Evolutionary conservation across 1,139 yeast species (phyloP), one percentile per base, ranked within the genome.

Genomic region (Sugiyamaella pinicola): DNA sequence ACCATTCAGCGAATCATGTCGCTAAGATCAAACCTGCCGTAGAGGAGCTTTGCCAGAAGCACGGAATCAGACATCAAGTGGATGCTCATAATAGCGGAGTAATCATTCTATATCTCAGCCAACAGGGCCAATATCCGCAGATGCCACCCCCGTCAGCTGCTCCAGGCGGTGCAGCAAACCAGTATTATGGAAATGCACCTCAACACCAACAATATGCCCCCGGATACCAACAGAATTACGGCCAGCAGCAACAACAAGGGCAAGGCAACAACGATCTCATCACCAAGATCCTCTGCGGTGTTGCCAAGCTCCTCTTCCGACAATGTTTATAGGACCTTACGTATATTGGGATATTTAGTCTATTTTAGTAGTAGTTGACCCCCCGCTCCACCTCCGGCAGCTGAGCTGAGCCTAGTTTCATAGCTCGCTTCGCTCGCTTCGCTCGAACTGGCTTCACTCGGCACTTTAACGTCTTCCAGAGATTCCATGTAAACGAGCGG

Each of bases 21-120:
- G 93, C 96, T 48, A 91, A 90, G 69, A 72, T 93, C 62, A 87
- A 85, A 68, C 97, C 97, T 1, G 97, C 97, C 0, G 83, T 90
- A 15, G 93, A 87, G 64, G 79, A 82, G 43, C 72, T 89, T 67
- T 89, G 96, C 69, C 68, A 73, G 41, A 85, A 87, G 61, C 80
- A 84, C 52, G 73, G 80, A 15, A 76, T 91, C 61, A 77, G 70
- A 26, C 83, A 81, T 61, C 75, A 81, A 59, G 75, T 85, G 43
- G 93, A 89, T 60, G 75, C 77, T 0, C 78, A 84, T 48, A 93
- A 93, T 69, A 59, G 85, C 1, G 98, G 98, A 37, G 96, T 93
- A 3, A 69, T 91, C 58, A 74, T 85, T 8, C 83, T 91, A 54
- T 85, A 86, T 60, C 77, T 88, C 13, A 74, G 81, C 19, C 35